Evolutionary conservation across 2,329 filamentous ascomycete genomes (phyloP).

Genomic region (Fusarium pseudograminearum): DNA sequence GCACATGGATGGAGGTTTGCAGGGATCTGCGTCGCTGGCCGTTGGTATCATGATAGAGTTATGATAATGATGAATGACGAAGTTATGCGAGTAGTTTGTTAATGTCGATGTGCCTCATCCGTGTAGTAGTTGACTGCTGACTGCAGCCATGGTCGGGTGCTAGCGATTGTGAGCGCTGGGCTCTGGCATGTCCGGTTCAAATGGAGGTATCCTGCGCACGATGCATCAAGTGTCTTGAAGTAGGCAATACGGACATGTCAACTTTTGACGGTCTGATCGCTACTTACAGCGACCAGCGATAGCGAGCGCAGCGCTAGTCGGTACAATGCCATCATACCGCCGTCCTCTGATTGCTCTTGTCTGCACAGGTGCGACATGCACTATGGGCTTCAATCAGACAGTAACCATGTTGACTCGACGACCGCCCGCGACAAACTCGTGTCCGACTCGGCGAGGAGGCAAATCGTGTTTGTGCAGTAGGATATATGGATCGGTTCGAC

Average conservation of each 20-base stretch:
- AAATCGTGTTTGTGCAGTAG: neutral
- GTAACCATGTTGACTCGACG: neutral
- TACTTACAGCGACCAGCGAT: neutral
- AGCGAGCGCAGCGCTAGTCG: fast-evolving
- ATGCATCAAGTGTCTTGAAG: neutral
- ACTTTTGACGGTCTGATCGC: neutral
- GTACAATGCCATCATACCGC: neutral
- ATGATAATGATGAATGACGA: neutral
- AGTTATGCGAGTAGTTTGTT: neutral
- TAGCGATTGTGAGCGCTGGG: neutral
- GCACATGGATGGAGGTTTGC: constrained; percentile 45
- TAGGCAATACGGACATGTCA: neutral
- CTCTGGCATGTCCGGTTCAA: neutral
- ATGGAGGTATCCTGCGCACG: neutral
- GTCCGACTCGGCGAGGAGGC: neutral
- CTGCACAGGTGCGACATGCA: neutral
- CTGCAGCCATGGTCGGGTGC: neutral
- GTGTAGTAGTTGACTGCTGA: neutral
- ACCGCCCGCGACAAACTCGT: neutral
- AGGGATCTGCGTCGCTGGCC: constrained; percentile 39
- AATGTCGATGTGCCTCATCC: neutral
- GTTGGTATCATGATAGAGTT: constrained; percentile 16
- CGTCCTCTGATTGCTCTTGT: neutral
- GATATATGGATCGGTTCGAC: neutral
- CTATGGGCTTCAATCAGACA: neutral